phyloP scores from a whole-genome alignment of 2,329 filamentous ascomycete species.

The Amphichorda felina region DNA sequence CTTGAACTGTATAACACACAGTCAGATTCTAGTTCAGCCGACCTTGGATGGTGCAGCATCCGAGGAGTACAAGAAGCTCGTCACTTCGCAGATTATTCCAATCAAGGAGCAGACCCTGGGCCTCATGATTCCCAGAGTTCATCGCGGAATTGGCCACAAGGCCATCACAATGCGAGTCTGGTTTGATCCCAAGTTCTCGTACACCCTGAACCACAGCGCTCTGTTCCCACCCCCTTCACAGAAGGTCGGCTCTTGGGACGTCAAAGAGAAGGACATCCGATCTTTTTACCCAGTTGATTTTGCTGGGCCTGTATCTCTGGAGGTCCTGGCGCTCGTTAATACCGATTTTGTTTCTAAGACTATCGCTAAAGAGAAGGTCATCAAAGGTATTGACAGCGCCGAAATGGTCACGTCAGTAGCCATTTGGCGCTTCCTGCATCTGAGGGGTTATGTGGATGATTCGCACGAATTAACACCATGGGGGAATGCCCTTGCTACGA shows the following conservation, averaged over 20 bases:
- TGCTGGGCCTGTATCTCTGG: constrained; percentile 34
- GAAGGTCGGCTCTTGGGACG: constrained; percentile 54
- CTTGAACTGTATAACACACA: constrained; percentile 70
- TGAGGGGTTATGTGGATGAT: constrained; percentile 74
- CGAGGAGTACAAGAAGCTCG: constrained; percentile 67
- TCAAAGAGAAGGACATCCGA: constrained; percentile 46
- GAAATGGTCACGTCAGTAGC: constrained; percentile 63
- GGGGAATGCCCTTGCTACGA: constrained; percentile 67
- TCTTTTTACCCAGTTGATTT: constrained; percentile 31
- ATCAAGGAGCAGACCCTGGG: constrained; percentile 67
- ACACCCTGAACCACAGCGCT: constrained; percentile 52
- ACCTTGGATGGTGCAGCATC: constrained; percentile 76
- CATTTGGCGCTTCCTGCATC: constrained; percentile 80
- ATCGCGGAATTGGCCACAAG: constrained; percentile 74
- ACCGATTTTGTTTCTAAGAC: constrained; percentile 59
- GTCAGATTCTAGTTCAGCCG: constrained; percentile 67
- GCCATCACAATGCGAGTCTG: constrained; percentile 69
- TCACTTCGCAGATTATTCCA: constrained; percentile 61
- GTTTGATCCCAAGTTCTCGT: constrained; percentile 62
- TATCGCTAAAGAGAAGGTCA: constrained; percentile 44
- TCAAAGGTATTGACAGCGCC: constrained; percentile 47
- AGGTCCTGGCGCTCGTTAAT: constrained; percentile 57
- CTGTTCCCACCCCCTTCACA: constrained; percentile 34
- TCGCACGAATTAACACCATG: constrained; percentile 71
- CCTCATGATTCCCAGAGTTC: constrained; percentile 66